Base-by-base conservation (phyloP, 2,329 filamentous ascomycete genomes). In the Aspergillus luchuensis region DNA sequence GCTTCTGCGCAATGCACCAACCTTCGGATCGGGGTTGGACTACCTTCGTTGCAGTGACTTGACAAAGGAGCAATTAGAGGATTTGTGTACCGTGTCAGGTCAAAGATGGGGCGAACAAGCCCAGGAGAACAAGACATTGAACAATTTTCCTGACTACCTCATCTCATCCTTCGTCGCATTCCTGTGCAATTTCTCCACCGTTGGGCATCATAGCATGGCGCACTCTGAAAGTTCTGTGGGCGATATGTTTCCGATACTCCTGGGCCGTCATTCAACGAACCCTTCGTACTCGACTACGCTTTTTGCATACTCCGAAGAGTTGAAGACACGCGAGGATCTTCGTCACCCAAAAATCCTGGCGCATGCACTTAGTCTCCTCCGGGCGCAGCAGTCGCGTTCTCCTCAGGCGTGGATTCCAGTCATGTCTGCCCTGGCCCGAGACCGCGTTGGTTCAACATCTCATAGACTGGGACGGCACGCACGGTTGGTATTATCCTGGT, bases 151-250 rank as follows among this genome's bases (percentile, higher is more conserved):
- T 1, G 59, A 74, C 17, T 58, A 68, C 47, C 59, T 82, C 1
- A 78, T 84, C 60, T 69, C 75, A n/a, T 74, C 80, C 15, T 81
- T 81, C 61, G 75, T 83, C 51, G 55, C 65, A 17, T 76, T 81
- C 38, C 65, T 82, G 15, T 79, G 78, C 61, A 69, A 67, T 6
- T 71, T 73, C 63, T 69, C 70, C 3, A 55, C 58, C 38, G 57
- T 66, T 19, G 49, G 67, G 51, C 28, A 59, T 23, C 33, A 59
- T 50, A 58, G 61, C 17, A 23, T 57, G 19, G 54, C 53, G 28
- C 58, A 63, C 17, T 52, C 63, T 39, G 61, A 66, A 15, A 57
- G 67, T n/a, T 63, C 59, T 11, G 65, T 61, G 23, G 61, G 63
- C 23, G 65, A 74, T 61, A 63, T 67, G 36, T 76, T 76, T 33